Percentiles rank a stretch among this genome's conserved stretches.
phyloP scores from a whole-genome alignment of 2,329 filamentous ascomycete species.

The Mycosphaerella arachidis region DNA sequence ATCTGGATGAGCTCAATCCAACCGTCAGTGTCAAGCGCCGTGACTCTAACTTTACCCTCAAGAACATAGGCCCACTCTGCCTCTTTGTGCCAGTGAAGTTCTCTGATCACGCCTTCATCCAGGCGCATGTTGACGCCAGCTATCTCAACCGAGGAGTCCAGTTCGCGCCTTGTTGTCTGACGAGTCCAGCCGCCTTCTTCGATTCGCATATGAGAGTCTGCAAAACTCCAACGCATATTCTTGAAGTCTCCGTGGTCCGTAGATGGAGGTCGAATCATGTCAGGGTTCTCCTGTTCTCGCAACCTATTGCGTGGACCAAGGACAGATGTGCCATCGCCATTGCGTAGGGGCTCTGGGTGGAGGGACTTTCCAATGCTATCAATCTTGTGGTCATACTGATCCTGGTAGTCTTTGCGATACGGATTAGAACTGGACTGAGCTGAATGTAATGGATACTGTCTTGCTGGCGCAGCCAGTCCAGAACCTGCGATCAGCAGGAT shows the following conservation, averaged over 20 bases:
- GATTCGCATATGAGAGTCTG: constrained; percentile 45
- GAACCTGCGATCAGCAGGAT: too few species aligned
- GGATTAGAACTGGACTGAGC: constrained; percentile 36
- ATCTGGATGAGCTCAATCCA: too few species aligned
- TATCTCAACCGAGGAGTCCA: constrained; percentile 63
- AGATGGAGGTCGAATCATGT: constrained; percentile 65
- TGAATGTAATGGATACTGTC: constrained; percentile 32
- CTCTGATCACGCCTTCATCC: constrained; percentile 66
- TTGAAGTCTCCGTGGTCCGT: constrained; percentile 67
- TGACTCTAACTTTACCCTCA: constrained; percentile 62
- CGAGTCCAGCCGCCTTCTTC: constrained; percentile 74
- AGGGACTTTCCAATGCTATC: constrained; percentile 57
- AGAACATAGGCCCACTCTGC: constrained; percentile 75
- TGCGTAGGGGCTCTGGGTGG: constrained; percentile 56
- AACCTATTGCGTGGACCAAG: constrained; percentile 66
- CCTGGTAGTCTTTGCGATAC: constrained; percentile 56
- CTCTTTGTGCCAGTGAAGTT: constrained; percentile 77
- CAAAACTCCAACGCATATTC: constrained; percentile 62
- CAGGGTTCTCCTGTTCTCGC: constrained; percentile 65
- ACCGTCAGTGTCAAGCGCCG: constrained; percentile 69
- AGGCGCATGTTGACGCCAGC: constrained; percentile 76
- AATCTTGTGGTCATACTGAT: constrained; percentile 59
- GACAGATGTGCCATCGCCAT: constrained; percentile 55
- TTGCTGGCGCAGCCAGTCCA: too few species aligned
- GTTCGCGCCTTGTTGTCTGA: constrained; percentile 64